These are phyloP conservation scores for Phanerodontia chrysosporium DNA, from an alignment of 768 basidiomycete species.

Conservation along the genomic window DNA sequence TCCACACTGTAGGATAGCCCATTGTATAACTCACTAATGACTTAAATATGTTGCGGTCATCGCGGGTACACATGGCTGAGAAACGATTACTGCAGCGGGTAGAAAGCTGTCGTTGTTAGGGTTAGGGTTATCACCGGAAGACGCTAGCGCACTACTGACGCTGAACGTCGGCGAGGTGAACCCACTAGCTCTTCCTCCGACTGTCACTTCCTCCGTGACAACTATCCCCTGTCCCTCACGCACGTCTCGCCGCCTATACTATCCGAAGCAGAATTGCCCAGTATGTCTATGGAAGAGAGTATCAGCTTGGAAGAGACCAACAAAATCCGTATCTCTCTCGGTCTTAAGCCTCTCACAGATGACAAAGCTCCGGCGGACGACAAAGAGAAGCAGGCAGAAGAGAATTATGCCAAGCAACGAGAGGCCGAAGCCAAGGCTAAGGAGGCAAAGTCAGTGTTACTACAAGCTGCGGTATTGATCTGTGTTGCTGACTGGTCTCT, in stretches of 20 bases:
- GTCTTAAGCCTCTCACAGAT: constrained; percentile 90
- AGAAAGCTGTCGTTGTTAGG: neutral
- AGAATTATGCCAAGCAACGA: constrained; percentile 75
- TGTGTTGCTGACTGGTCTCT: constrained; percentile 16
- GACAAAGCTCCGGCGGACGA: constrained; percentile 66
- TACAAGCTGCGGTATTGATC: constrained; percentile 14
- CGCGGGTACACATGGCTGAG: too few species aligned
- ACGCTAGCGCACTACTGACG: neutral
- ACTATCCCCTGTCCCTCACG: too few species aligned
- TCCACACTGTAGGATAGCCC: too few species aligned
- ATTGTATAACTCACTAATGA: too few species aligned
- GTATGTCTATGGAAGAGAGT: constrained; percentile 70
- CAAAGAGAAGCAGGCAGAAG: constrained; percentile 80
- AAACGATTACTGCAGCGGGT: too few species aligned
- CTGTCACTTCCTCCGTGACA: neutral
- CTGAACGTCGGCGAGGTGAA: neutral
- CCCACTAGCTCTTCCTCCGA: neutral
- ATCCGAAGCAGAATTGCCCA: neutral
- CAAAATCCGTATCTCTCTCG: constrained; percentile 90
- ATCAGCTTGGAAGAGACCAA: constrained; percentile 94
- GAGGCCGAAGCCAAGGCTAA: constrained; percentile 67
- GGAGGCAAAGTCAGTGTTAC: constrained; percentile 62
- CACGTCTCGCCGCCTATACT: neutral
- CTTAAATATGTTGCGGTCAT: too few species aligned
- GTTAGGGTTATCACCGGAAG: neutral